Evolutionary conservation across 1,284 basidiomycete species (phyloP), one percentile per base, ranked within the genome.

Genomic region (Cystobasidium sp.): DNA sequence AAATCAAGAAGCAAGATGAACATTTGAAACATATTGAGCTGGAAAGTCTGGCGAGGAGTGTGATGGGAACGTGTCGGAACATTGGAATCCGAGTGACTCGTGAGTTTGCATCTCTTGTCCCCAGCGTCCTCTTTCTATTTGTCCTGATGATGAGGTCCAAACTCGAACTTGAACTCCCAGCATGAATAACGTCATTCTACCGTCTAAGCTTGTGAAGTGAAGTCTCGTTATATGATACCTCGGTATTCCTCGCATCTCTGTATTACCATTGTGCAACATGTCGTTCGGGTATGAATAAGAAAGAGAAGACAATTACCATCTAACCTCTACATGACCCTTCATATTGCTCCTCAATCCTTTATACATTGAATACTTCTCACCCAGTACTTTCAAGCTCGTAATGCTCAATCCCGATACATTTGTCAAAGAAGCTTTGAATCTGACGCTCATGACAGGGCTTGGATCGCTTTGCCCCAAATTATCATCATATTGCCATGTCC

Each of bases 1-100:
- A 93, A 86, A 92, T 99, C 83, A 99, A 99, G 86, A 88, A 89
- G 76, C 88, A 87, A 79, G 97, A 99, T 84, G 90, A 91, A 73
- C 91, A 92, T 82, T 84, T 96, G 85, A 90, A 88, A 84, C 90
- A 91, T 80, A 86, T 95, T 76, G 87, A 88, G 75, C 86, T 94
- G 79, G 91, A 95, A 85, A 88, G 88, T 77, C 90, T 97, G 59
- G 90, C 92, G n/a, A 89, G 89, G 82, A 91, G 91, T 80, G 86
- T 97, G 76, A 84, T 95, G 77, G 94, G 92, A 70, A 91, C 90
- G 77, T 93, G 93, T 73, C 89, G 85, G 84, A 91, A 89, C 76
- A 84, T 96, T 80, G 95, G 95, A 49, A 85, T 97, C 63, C 88
- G 91, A 80, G 91, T 97, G 71, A 90, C 97, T 75, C 90, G 91